Evolutionary conservation across 83 land plant genomes (phyloP), one percentile per base, ranked within the genome.

Genomic region (Diphasiastrum complanatum): DNA sequence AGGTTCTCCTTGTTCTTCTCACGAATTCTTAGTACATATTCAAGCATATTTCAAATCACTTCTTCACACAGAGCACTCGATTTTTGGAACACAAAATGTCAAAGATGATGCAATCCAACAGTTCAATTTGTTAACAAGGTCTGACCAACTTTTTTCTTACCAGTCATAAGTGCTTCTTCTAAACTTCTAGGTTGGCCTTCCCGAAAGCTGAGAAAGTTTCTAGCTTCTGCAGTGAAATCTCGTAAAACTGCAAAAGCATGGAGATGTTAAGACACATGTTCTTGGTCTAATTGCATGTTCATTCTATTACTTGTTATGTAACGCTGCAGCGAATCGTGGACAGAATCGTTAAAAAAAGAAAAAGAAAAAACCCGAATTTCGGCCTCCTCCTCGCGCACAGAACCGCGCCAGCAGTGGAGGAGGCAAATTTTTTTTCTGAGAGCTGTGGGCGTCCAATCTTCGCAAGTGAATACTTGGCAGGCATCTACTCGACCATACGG

Each of bases 141-240:
- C 16, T 18, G 32, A 27, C 2, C 0, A 33, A 47, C 5, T 31
- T 22, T 31, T 6, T 12, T 29, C 68, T 5, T 45, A 91, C 97
- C 97, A 26, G 83, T 58, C 97, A 91, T 91, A 33, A 91, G 51
- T 22, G 90, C 90, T 58, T 91, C 95, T 64, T 91, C 97, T 25
- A 87, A 50, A 68, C 60, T 84, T 32, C 77, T 72, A 5, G 83
- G 77, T 52, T 84, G 83, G 24, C 70, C 81, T 51, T 75, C 73
- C 47, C 71, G 60, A 2, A 89, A 85, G 43, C 63, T 68, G 0
- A 75, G 69, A 45, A 84, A 91, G 37, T 80, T 91, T 1, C 59
- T 60, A 5, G 79, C 66, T 55, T 86, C 97, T 19, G 61, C 55
- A 4, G 73, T 82, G 71, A 86, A 71, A 38, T 80, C 69, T 61